Conservation (phyloP, 2,329 filamentous ascomycete species). For the Rhinocladiella mackenziei region DNA sequence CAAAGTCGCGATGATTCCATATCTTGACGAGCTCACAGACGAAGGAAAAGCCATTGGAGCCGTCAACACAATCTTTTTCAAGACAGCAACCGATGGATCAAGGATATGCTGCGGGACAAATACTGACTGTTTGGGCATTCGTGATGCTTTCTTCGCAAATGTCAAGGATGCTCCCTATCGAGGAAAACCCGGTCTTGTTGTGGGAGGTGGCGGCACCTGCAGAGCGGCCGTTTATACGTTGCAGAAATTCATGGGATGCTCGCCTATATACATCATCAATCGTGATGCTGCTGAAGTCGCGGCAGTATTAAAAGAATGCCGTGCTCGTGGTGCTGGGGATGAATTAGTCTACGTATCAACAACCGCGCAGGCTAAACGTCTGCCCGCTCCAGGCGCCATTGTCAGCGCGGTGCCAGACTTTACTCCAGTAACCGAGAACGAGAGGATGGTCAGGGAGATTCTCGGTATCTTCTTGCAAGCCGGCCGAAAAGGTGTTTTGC, state of each 20-base stretch:
- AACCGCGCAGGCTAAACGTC: slow-evolving; percentile 54
- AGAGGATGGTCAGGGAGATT: slow-evolving; percentile 58
- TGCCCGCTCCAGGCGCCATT: slow-evolving; percentile 62
- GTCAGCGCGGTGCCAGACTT: slow-evolving; percentile 75
- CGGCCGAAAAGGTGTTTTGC: slow-evolving; percentile 60
- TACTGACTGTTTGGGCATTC: slow-evolving; percentile 74
- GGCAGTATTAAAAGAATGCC: slow-evolving; percentile 63
- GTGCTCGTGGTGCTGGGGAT: slow-evolving; percentile 55
- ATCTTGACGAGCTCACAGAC: slow-evolving; percentile 68
- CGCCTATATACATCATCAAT: slow-evolving; percentile 72
- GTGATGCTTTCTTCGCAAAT: slow-evolving; percentile 62
- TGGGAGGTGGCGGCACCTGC: slow-evolving; percentile 76
- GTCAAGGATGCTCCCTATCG: slow-evolving; percentile 48
- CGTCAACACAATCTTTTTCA: slow-evolving; percentile 73
- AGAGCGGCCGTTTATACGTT: slow-evolving; percentile 73
- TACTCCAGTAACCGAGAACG: slow-evolving; percentile 60
- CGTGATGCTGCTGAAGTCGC: slow-evolving; percentile 65
- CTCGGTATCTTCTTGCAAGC: slow-evolving; percentile 38
- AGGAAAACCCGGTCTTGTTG: slow-evolving; percentile 63
- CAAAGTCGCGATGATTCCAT: slow-evolving; percentile 70
- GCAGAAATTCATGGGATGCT: slow-evolving; percentile 63
- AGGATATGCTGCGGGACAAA: slow-evolving; percentile 67
- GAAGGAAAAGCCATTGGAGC: slow-evolving; percentile 71
- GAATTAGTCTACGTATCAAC: slow-evolving; percentile 59
- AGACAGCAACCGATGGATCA: slow-evolving; percentile 40